phyloP scores from a whole-genome alignment of 106 monocot species.

The Platanthera zijinensis region DNA sequence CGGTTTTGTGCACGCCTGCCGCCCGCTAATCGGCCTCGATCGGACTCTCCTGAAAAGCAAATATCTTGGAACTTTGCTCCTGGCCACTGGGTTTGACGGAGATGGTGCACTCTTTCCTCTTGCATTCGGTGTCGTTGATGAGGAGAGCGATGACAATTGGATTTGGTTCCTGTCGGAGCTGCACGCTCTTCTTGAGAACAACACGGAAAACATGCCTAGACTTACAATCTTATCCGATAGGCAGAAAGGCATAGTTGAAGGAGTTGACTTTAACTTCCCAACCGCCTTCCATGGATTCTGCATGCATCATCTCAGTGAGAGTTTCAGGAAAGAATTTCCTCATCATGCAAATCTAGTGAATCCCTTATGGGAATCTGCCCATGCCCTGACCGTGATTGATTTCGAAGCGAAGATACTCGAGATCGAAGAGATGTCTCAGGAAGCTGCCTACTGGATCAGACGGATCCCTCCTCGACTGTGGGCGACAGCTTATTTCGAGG shows the following conservation, averaged over 20 bases:
- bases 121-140: constrained; percentile 97
- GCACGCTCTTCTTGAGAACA: constrained; percentile 63
- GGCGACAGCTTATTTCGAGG: constrained; percentile 97
- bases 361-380: constrained; percentile 87
- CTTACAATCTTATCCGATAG: constrained; percentile 87
- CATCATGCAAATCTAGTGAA: constrained; percentile 72
- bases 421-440: constrained; percentile 79
- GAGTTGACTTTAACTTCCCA: constrained; percentile 92
- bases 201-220: constrained; percentile 96
- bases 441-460: constrained; percentile 91
- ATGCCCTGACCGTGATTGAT: constrained; percentile 81
- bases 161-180: constrained; percentile 96
- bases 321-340: constrained; percentile 85
- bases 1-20: constrained; percentile 89
- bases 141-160: constrained; percentile 96
- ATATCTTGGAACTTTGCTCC: constrained; percentile 87
- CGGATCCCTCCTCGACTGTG: constrained; percentile 74
- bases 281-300: constrained; percentile 97
- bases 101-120: constrained; percentile 91
- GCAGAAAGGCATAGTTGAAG: constrained; percentile 80
- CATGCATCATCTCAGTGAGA: constrained; percentile 88
- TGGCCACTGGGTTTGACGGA: constrained; percentile 93
- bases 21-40: constrained; percentile 87
- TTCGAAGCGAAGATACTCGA: constrained; percentile 90
- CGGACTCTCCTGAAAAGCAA: constrained; percentile 82